Evolutionary conservation across 163 green algal genomes (phyloP).

Genomic region (Chlamydomonas reinhardtii): DNA sequence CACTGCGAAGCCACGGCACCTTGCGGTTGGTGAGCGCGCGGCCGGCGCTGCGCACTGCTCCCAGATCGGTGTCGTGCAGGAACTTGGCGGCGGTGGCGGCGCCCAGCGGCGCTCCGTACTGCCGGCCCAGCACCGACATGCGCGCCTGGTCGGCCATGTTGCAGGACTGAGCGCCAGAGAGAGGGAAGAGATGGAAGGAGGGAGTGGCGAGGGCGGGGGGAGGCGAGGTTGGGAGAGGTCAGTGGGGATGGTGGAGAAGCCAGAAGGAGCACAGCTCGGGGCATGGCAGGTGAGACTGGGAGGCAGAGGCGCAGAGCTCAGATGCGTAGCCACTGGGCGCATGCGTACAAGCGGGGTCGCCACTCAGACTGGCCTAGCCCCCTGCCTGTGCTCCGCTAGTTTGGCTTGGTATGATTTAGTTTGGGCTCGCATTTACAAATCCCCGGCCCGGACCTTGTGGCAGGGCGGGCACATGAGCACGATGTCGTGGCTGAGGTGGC

Average conservation of each 20-base stretch:
- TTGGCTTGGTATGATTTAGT: too few species aligned
- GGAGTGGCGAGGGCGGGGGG: not conserved
- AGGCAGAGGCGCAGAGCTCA: too few species aligned
- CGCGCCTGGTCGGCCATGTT: constrained; percentile 38
- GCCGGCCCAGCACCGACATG: constrained; percentile 46
- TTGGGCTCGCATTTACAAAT: too few species aligned
- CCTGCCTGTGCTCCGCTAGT: too few species aligned
- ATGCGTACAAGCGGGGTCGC: too few species aligned
- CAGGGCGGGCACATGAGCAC: constrained; percentile 74
- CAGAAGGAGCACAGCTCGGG: too few species aligned
- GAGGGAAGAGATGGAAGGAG: not conserved
- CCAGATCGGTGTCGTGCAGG: constrained; percentile 12
- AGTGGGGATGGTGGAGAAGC: too few species aligned
- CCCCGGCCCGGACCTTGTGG: constrained; percentile 53
- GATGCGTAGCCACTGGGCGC: too few species aligned
- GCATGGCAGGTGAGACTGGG: too few species aligned
- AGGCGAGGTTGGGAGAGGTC: too few species aligned
- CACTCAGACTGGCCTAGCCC: too few species aligned
- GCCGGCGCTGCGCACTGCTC: constrained; percentile 26
- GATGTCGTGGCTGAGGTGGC: constrained; percentile 74
- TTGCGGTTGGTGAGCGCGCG: constrained; percentile 45
- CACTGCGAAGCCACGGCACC: not conserved
- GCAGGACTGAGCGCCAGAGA: not conserved
- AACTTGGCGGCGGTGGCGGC: constrained; percentile 30
- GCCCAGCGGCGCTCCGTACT: constrained; percentile 28